Conservation (phyloP, 2,329 filamentous ascomycete genomes). For the Cladosporium cucumerinum region DNA sequence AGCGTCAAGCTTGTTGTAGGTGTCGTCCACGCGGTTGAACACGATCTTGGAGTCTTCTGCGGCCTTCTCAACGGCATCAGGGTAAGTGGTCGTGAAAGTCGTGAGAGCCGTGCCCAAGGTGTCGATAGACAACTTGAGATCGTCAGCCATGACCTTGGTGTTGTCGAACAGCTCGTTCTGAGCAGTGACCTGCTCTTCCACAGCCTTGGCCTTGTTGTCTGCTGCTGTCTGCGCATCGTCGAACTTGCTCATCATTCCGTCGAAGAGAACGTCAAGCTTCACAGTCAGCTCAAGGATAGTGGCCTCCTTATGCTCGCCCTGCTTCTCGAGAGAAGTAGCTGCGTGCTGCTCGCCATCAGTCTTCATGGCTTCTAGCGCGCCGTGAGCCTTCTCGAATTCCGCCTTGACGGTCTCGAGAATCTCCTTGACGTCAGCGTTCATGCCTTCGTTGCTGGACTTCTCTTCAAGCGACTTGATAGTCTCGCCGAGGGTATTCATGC, state of each 20-base stretch:
- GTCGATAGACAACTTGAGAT: conserved; percentile 81
- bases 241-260: conserved; percentile 79
- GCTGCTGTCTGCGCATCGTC: conserved; percentile 75
- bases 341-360: conserved; percentile 68
- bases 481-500: conserved; percentile 57
- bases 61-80: conserved; percentile 70
- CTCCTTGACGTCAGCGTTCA: conserved; percentile 52
- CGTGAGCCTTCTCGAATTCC: conserved; percentile 84
- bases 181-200: conserved; percentile 69
- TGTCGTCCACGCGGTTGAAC: conserved; percentile 76
- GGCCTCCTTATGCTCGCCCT: conserved; percentile 56
- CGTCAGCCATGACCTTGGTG: conserved; percentile 79
- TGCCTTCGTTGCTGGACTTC: conserved; percentile 51
- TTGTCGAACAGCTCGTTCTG: conserved; percentile 70
- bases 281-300: conserved; percentile 53
- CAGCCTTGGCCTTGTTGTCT: conserved; percentile 69
- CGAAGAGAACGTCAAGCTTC: conserved; percentile 73
- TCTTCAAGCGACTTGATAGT: conserved; percentile 69
- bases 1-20: conserved; percentile 41
- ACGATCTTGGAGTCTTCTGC: conserved; percentile 83
- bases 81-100: conserved; percentile 58
- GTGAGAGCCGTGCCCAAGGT: conserved; percentile 67
- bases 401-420: conserved; percentile 71
- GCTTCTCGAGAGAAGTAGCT: conserved; percentile 54
- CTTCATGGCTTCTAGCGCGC: conserved; percentile 74